Percentiles rank a stretch among this genome's conserved stretches.
Evolutionary conservation across 257 asterid species (phyloP).

Genomic region (Jacaranda mimosifolia): DNA sequence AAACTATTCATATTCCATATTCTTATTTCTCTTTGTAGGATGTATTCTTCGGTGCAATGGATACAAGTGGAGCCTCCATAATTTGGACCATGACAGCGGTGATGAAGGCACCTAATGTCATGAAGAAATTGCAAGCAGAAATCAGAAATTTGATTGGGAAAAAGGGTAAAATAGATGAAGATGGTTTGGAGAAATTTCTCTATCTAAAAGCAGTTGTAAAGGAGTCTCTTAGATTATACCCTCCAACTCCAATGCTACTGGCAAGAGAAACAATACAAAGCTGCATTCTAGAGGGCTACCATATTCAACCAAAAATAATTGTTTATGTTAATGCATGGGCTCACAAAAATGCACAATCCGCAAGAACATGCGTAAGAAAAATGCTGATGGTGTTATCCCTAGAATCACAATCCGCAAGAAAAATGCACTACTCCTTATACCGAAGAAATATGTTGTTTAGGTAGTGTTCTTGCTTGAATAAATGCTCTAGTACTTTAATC

Average conservation of each 20-base stretch:
- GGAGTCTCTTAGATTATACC: conserved; percentile 26
- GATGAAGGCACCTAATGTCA: conserved; percentile 19
- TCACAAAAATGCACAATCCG: too few species aligned
- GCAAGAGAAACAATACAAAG: background rate
- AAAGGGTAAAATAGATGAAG: conserved; percentile 22
- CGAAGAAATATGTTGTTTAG: too few species aligned
- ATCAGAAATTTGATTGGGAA: conserved; percentile 1
- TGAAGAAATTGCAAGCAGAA: conserved; percentile 22
- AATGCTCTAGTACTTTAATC: too few species aligned
- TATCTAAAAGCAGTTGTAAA: conserved; percentile 30
- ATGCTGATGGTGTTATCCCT: too few species aligned
- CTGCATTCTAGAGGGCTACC: conserved; percentile 24
- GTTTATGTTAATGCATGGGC: conserved; percentile 26
- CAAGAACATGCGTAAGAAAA: too few species aligned
- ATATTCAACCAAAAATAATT: conserved; percentile 12
- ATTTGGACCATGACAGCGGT: conserved; percentile 25
- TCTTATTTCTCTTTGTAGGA: too few species aligned
- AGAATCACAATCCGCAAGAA: too few species aligned
- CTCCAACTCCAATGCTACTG: conserved; percentile 19
- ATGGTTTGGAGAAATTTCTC: conserved; percentile 22
- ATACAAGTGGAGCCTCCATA: background rate
- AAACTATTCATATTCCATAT: too few species aligned
- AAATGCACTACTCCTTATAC: too few species aligned
- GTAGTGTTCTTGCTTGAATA: too few species aligned
- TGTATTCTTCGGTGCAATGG: too few species aligned